Conservation (phyloP, 805 yeast genomes). For the Candida orba region DNA sequence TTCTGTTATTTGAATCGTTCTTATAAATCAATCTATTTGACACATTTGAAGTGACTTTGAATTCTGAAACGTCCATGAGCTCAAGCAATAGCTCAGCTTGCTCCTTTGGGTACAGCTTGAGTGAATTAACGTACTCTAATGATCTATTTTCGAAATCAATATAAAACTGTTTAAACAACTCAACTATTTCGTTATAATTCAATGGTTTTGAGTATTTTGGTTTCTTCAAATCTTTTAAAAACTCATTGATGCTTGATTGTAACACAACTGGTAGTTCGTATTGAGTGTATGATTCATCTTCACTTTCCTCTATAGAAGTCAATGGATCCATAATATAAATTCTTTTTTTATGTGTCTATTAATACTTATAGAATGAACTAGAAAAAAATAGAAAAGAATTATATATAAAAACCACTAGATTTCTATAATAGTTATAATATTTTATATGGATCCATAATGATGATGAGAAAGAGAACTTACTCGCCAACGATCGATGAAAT, state of each 20-base stretch:
- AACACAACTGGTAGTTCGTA: constrained; percentile 9
- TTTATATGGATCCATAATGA: too few relatives aligned
- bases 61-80: constrained; percentile 17
- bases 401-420: too few relatives aligned
- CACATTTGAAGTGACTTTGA: constrained; percentile 7
- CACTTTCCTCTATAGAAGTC: not conserved
- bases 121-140: constrained; percentile 8
- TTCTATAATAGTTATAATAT: too few relatives aligned
- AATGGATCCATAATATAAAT: too few relatives aligned
- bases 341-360: not conserved
- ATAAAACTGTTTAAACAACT: constrained; percentile 19
- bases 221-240: constrained; percentile 14
- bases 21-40: constrained; percentile 15
- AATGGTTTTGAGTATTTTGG: constrained; percentile 21
- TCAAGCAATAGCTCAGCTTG: constrained; percentile 1
- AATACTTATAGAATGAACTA: not conserved
- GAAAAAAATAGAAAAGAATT: too few relatives aligned
- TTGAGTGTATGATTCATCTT: not conserved
- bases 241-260: constrained; percentile 7
- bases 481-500: constrained; percentile 18
- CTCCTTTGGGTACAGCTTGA: constrained; percentile 4
- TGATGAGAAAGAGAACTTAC: constrained; percentile 7
- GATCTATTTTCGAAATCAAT: constrained; percentile 5
- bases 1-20: constrained; percentile 8
- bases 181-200: constrained; percentile 11